Evolutionary conservation across 2,329 filamentous ascomycete species (phyloP), one percentile per base, ranked within the genome.

Genomic region (Alternaria arborescens): DNA sequence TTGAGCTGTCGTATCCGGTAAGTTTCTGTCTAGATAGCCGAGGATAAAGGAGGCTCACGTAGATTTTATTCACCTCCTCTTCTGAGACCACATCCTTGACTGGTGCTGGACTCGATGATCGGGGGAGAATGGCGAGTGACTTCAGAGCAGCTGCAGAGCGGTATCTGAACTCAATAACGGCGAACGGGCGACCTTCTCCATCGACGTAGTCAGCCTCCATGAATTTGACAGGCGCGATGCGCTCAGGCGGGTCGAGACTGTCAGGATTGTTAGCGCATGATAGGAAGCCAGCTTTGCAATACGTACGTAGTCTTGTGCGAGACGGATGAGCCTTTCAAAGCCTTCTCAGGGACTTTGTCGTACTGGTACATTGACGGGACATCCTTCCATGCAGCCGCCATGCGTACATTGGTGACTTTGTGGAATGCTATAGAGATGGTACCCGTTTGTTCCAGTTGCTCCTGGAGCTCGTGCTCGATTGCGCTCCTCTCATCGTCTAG

Each of bases 91-190:
- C 26, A 28, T 55, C 44, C 44, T 65, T 48, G 8, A 60, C 36
- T 11, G 36, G 56, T 11, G 50, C 14, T 5, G 72, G 74, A 18
- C 60, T 66, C 1, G 69, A 71, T 4, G 50, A 62, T 7, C 66
- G 61, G 8, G 61, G 65, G 22, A 78, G 65, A 14, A 79, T 66
- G 18, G 58, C 40, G 7, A 78, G 66, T 6, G 66, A 57, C 60
- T 76, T 71, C 1, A 79, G 62, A 10, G 61, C 54, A 42, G 48
- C 61, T 61, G 20, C n/a, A 2, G 66, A 70, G 6, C 66, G 62
- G 32, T 70, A 70, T 8, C 62, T 58, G 54, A 69, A 69, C 20
- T 50, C 42, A 43, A 67, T 62, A 3, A 54, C 60, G 12, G 56
- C 66, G n/a, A 69, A 67, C 3, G 64, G 58, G 7, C 51, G 24